Base-by-base conservation (phyloP, 768 basidiomycete species). In the Kwoniella bestiolae region DNA sequence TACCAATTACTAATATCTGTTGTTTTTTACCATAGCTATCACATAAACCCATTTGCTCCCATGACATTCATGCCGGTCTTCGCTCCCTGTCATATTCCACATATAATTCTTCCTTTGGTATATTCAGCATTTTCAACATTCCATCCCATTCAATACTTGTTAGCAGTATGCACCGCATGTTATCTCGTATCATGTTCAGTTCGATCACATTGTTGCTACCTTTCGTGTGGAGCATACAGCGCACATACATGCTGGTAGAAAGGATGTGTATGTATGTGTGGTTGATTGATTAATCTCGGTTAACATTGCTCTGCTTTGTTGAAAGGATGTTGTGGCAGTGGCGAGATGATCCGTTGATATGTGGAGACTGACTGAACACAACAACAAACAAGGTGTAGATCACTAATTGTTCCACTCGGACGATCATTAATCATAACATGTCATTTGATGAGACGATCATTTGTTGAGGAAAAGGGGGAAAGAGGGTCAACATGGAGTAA, bases 1-100 rank as follows among this genome's bases (percentile, higher is more conserved):
- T n/a, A n/a, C n/a, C n/a, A n/a, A n/a, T n/a, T n/a, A n/a, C n/a
- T n/a, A n/a, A n/a, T n/a, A n/a, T n/a, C n/a, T n/a, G n/a, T n/a
- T n/a, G n/a, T n/a, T n/a, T n/a, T n/a, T n/a, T n/a, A n/a, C n/a
- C n/a, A 16, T 56, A 75, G 69, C 62, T 29, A 72, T 72, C 34
- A 68, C 71, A 7, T 72, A 69, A 63, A 44, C 31, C 47, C 21
- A 21, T 5, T 49, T 12, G 14, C 16, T 12, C 14, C 23, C 26
- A 28, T 49, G 3, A 6, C n/a, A 16, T 38, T 1, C 38, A 11
- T 38, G 11, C 18, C 18, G 12, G 12, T 38, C 38, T 38, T 38
- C 18, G 3, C 38, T 38, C 9, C 38, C 18, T 38, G 9, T 2
- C 18, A 12, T 38, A 38, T 38, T 41, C 38, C 12, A 41, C 38